Evolutionary conservation across 2,329 filamentous ascomycete species (phyloP).

Genomic region (Talaromyces albobiverticillius): DNA sequence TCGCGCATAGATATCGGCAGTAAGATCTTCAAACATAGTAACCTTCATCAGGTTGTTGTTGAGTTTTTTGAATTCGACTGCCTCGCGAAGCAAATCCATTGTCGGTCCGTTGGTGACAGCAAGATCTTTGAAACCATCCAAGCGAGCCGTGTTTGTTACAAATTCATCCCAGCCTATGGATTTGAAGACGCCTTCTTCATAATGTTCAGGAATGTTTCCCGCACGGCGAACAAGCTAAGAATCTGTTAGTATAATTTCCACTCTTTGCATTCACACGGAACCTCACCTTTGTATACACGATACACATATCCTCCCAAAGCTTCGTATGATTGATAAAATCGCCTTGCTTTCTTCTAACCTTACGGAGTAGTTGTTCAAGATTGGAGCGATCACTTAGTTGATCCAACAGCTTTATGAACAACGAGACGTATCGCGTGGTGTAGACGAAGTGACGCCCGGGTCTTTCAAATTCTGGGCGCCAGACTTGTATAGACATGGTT

Average conservation of each 20-base stretch:
- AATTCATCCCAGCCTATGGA: constrained; percentile 65
- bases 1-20: constrained; percentile 81
- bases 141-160: constrained; percentile 53
- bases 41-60: constrained; percentile 88
- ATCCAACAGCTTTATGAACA: constrained; percentile 72
- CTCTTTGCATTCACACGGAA: not conserved
- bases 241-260: constrained; percentile 25
- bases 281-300: constrained; percentile 53
- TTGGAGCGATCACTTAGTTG: constrained; percentile 71
- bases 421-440: constrained; percentile 79
- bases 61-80: constrained; percentile 69
- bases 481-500: constrained; percentile 91
- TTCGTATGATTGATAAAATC: constrained; percentile 66
- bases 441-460: constrained; percentile 89
- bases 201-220: constrained; percentile 56
- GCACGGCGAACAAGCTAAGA: constrained; percentile 55
- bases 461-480: constrained; percentile 86
- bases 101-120: constrained; percentile 45
- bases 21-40: constrained; percentile 83
- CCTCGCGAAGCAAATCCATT: constrained; percentile 63
- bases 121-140: constrained; percentile 59
- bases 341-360: constrained; percentile 75
- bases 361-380: constrained; percentile 73
- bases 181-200: constrained; percentile 65
- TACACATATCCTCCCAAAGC: constrained; percentile 61